Evolutionary conservation across 164 flowering plant genomes (phyloP).

Genomic region (Umbellularia californica): DNA sequence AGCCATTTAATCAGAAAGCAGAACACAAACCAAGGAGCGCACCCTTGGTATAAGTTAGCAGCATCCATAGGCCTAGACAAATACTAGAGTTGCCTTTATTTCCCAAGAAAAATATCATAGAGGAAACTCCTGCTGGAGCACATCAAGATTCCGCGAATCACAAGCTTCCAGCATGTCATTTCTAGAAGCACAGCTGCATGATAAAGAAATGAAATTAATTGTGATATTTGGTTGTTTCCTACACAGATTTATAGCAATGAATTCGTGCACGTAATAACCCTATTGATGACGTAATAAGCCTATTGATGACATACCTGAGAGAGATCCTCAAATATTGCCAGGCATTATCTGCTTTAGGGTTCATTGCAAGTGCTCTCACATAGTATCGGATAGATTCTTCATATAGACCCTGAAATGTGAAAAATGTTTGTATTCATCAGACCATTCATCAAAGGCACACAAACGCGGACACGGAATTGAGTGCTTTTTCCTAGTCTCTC

Average conservation of each 20-base stretch:
- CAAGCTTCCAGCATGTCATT: slow-evolving; percentile 88
- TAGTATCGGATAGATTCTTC: slow-evolving; percentile 91
- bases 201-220: background rate
- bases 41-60: background rate
- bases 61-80: background rate
- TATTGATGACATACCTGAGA: slow-evolving; percentile 50
- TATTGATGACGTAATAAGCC: background rate
- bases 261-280: background rate
- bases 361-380: slow-evolving; percentile 92
- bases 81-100: background rate
- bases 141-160: slow-evolving; percentile 78
- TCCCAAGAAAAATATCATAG: slow-evolving; percentile 28
- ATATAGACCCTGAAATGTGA: slow-evolving; percentile 62
- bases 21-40: background rate
- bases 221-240: background rate
- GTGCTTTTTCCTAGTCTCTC: too few relatives aligned
- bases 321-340: slow-evolving; percentile 96
- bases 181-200: slow-evolving; percentile 76
- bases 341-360: slow-evolving; percentile 97
- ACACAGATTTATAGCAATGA: background rate
- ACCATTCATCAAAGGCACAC: too few relatives aligned
- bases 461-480: too few relatives aligned
- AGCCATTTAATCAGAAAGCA: background rate
- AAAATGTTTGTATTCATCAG: background rate
- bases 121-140: slow-evolving; percentile 86